Conservation (phyloP, 805 yeast genomes). For the Suhomyces xylopsoci region DNA sequence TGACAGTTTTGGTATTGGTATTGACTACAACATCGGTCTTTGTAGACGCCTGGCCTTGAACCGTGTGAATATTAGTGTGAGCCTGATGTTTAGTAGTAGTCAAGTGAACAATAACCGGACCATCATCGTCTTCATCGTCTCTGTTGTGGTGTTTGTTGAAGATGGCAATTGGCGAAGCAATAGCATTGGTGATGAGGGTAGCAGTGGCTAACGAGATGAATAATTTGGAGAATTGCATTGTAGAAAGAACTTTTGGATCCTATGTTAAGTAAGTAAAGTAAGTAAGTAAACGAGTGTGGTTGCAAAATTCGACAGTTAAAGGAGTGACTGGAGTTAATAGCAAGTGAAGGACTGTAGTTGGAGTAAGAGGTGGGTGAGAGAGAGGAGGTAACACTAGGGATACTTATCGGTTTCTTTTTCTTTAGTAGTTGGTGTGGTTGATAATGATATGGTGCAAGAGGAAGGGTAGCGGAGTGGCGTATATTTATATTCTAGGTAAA, state of each 20-base stretch:
- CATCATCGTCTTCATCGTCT: constrained; percentile 19
- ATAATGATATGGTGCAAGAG: background rate
- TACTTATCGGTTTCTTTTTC: constrained; percentile 4
- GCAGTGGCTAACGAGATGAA: constrained; percentile 17
- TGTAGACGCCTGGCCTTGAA: constrained; percentile 29
- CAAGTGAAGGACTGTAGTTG: constrained; percentile 16
- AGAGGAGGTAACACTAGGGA: constrained; percentile 9
- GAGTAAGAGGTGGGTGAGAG: constrained; percentile 8
- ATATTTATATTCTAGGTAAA: background rate
- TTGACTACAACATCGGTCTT: constrained; percentile 25
- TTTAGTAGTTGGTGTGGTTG: constrained; percentile 1
- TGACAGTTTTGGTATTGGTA: constrained; percentile 36
- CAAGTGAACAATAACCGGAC: constrained; percentile 29
- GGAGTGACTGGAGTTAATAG: constrained; percentile 19
- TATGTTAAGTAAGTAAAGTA: constrained; percentile 3
- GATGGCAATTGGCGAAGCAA: constrained; percentile 17
- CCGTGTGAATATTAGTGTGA: constrained; percentile 32
- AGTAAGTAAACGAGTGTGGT: constrained; percentile 4
- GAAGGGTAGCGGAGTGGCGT: background rate
- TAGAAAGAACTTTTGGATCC: constrained; percentile 3
- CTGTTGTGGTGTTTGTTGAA: constrained; percentile 7
- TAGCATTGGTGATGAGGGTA: constrained; percentile 17
- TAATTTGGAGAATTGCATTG: constrained; percentile 28
- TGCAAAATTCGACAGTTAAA: constrained; percentile 7
- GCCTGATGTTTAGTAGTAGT: constrained; percentile 34